phyloP scores from a whole-genome alignment of 768 basidiomycete species.

The Flagelloscypha sp. region DNA sequence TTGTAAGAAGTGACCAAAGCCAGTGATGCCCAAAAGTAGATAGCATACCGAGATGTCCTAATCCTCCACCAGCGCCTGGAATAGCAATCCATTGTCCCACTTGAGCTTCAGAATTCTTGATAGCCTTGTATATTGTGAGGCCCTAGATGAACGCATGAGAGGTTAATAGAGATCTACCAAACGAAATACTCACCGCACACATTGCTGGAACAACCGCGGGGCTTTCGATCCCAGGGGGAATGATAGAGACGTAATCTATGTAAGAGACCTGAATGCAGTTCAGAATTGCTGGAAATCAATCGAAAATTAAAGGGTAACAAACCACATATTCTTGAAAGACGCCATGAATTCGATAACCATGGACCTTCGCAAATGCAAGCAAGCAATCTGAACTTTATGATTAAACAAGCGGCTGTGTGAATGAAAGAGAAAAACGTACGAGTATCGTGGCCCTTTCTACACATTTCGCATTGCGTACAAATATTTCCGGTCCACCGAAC shows the following conservation, averaged over 20 bases:
- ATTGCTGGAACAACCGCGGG: constrained; percentile 67
- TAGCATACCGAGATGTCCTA: constrained; percentile 64
- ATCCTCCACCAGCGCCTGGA: constrained; percentile 74
- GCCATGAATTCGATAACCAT: constrained; percentile 72
- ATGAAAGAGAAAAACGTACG: not conserved
- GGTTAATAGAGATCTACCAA: not conserved
- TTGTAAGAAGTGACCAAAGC: not conserved
- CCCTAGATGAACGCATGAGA: constrained; percentile 33
- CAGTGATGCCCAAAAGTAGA: not conserved
- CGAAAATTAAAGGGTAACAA: constrained; percentile 17
- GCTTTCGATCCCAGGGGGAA: constrained; percentile 61
- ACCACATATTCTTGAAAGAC: constrained; percentile 67
- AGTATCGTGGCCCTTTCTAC: constrained; percentile 65
- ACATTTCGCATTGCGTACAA: constrained; percentile 56
- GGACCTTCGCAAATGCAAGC: constrained; percentile 44
- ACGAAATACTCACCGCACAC: constrained; percentile 50
- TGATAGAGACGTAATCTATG: constrained; percentile 67
- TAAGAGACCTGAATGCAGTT: constrained; percentile 44
- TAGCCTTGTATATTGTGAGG: constrained; percentile 78
- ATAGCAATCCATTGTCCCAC: constrained; percentile 73
- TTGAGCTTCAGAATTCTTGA: constrained; percentile 59
- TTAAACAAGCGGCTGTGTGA: not conserved
- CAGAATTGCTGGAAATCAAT: constrained; percentile 2
- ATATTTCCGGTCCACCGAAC: constrained; percentile 63
- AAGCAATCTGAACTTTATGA: constrained; percentile 40